Evolutionary conservation across 2,329 filamentous ascomycete genomes (phyloP).

Genomic region (Claviceps fusiformis): DNA sequence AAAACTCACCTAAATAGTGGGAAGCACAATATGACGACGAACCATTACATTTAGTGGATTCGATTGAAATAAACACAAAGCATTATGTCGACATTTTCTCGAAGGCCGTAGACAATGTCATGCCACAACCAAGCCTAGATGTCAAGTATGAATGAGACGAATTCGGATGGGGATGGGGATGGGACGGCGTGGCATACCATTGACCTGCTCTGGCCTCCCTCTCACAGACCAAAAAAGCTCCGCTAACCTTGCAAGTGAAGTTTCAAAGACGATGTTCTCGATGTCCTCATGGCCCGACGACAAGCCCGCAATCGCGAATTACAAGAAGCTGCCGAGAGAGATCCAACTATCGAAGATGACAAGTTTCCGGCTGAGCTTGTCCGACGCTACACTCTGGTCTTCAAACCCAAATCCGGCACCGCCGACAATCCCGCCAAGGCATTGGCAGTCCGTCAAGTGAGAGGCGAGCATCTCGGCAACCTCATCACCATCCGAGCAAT

Average conservation of each 20-base stretch:
- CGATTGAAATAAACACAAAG: slow-evolving; percentile 80
- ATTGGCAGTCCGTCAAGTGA: slow-evolving; percentile 83
- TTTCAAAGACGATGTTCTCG: slow-evolving; percentile 95
- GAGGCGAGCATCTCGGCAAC: slow-evolving; percentile 81
- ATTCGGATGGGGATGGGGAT: background rate
- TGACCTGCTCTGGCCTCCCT: background rate
- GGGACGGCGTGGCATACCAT: background rate
- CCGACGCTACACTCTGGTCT: slow-evolving; percentile 86
- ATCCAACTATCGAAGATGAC: slow-evolving; percentile 53
- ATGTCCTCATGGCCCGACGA: slow-evolving; percentile 90
- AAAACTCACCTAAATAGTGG: slow-evolving; percentile 38
- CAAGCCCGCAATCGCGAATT: slow-evolving; percentile 74
- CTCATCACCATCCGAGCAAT: slow-evolving; percentile 93
- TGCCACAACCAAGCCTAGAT: slow-evolving; percentile 67
- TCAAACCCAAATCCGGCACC: slow-evolving; percentile 75
- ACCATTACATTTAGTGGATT: slow-evolving; percentile 56
- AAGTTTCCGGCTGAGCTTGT: slow-evolving; percentile 88
- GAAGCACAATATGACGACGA: slow-evolving; percentile 58
- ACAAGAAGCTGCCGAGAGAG: slow-evolving; percentile 50
- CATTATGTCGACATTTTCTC: slow-evolving; percentile 92
- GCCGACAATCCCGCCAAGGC: slow-evolving; percentile 48
- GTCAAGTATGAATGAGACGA: slow-evolving; percentile 43
- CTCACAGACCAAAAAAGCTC: background rate
- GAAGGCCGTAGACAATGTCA: slow-evolving; percentile 70
- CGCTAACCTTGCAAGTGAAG: slow-evolving; percentile 25